Evolutionary conservation across 2,329 filamentous ascomycete species (phyloP), one percentile per base, ranked within the genome.

Genomic region (Incumbomyces delicatus): DNA sequence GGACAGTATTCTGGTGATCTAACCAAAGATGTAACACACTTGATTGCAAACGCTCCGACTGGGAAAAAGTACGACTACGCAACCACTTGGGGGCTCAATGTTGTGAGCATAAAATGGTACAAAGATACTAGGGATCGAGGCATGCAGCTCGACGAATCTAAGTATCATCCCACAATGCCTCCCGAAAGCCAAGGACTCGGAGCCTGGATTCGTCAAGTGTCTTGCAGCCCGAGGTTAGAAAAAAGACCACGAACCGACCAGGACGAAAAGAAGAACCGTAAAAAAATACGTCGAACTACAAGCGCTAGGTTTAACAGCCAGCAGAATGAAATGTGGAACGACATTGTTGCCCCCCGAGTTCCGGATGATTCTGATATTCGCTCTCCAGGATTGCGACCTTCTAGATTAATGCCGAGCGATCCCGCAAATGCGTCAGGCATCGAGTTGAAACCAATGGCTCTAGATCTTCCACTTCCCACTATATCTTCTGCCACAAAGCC

Each of bases 61-160:
- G 90, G 92, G 17, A 85, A 87, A 50, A 98, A 98, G 64, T 98
- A 94, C 63, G 78, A 79, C 46, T 87, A 87, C 47, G 92, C 90
- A n/a, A 80, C 78, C 55, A 75, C 75, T 56, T 98, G 92, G 89
- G 74, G 76, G 38, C 78, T 95, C 54, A 79, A 79, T 44, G 78
- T 88, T 18, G 87, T 98, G 18, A 81, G 84, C 1, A 64, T 85
- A 30, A 82, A 88, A 60, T 98, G 92, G 92, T 76, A 96, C 32
- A 70, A 81, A 42, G 85, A 95, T 59, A 90, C 85, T 58, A 65
- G 92, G 49, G 77, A 84, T 53, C 77, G 92, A 52, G 87, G 88
- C 47, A 92, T 98, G 87, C 84, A 89, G 16, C 70, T 98, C 16
- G 86, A 95, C 46, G 92, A 96, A 63, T 66, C 71, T n/a, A 79